phyloP scores from a whole-genome alignment of 495 filamentous ascomycete species.

The Trichoderma gamsii region DNA sequence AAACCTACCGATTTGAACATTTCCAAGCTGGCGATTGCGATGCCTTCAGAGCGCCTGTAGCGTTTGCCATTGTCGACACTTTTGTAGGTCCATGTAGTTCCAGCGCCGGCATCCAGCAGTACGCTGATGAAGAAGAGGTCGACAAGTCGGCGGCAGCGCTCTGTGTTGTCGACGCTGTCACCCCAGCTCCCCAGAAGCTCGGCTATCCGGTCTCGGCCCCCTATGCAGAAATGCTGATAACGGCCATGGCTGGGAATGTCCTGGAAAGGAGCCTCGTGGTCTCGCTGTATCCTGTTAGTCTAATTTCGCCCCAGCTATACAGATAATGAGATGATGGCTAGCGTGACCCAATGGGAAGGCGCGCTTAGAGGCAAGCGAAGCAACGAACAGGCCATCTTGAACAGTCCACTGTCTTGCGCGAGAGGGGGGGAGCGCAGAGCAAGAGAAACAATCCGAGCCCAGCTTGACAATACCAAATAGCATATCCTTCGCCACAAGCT shows the following conservation, averaged over 20 bases:
- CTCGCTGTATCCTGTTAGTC: constrained; percentile 53
- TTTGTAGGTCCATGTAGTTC: constrained; percentile 80
- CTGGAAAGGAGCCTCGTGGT: constrained; percentile 79
- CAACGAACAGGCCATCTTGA: not conserved
- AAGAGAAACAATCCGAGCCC: not conserved
- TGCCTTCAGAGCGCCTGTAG: constrained; percentile 82
- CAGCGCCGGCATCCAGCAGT: constrained; percentile 80
- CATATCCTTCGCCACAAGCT: not conserved
- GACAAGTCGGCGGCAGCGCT: constrained; percentile 69
- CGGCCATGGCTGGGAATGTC: constrained; percentile 81
- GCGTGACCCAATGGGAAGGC: not conserved
- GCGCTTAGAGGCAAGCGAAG: not conserved
- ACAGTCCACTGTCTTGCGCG: not conserved
- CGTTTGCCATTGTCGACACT: constrained; percentile 81
- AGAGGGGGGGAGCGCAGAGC: not conserved
- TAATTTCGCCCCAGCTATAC: not conserved
- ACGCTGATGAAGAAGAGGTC: constrained; percentile 90
- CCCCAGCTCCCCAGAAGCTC: constrained; percentile 66
- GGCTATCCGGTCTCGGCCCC: constrained; percentile 68
- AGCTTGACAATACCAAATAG: not conserved
- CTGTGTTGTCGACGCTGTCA: constrained; percentile 55
- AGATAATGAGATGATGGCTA: not conserved
- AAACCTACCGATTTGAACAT: constrained; percentile 75
- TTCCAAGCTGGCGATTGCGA: constrained; percentile 89
- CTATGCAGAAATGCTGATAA: constrained; percentile 87